These are phyloP conservation scores for Loxodes magnus DNA, from an alignment of 73 alveolate species.

Conservation along the genomic window DNA sequence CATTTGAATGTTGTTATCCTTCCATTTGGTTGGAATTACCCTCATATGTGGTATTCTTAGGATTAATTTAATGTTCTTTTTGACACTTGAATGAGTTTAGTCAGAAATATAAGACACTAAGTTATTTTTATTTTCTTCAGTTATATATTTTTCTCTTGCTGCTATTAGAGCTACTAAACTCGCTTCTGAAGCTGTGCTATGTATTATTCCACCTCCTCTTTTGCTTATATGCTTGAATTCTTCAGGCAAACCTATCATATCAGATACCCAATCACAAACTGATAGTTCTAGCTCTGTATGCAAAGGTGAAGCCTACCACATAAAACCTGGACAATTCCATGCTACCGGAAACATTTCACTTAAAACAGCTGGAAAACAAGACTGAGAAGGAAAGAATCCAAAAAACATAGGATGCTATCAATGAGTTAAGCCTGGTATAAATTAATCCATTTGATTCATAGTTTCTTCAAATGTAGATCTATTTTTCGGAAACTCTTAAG, in stretches of 20 bases:
- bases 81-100: constrained; percentile 3
- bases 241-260: constrained; percentile 8
- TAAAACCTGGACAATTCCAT: neutral
- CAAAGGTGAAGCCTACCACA: constrained; percentile 9
- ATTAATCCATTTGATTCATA: neutral
- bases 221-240: neutral
- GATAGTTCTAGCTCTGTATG: constrained; percentile 3
- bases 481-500: neutral
- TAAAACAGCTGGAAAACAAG: constrained; percentile 6
- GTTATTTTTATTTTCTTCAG: neutral
- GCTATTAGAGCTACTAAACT: neutral
- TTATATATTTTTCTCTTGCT: constrained; percentile 1
- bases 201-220: constrained; percentile 11
- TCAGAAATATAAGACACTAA: constrained; percentile 11
- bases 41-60: neutral
- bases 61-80: neutral
- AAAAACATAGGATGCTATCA: constrained; percentile 20
- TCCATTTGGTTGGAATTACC: neutral
- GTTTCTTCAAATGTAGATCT: neutral
- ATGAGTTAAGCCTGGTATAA: constrained; percentile 7
- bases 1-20: neutral
- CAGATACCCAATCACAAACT: constrained; percentile 5
- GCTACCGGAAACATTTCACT: constrained; percentile 10
- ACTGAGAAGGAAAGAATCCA: constrained; percentile 13
- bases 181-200: constrained; percentile 7